Evolutionary conservation across 2,329 filamentous ascomycete species (phyloP).

Genomic region (Fusarium temperatum): DNA sequence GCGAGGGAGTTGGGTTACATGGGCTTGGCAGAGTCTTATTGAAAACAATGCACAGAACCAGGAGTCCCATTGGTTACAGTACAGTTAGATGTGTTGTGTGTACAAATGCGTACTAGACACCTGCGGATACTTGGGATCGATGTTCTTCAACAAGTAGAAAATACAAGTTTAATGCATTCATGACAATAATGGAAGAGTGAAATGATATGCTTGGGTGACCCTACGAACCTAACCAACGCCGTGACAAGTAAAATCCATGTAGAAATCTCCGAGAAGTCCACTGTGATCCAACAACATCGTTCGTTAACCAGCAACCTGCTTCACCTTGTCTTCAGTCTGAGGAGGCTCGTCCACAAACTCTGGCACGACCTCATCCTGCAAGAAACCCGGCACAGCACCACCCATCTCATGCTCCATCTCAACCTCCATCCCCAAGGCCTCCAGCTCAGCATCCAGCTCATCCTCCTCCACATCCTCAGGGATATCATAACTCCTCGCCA

Average conservation of each 20-base stretch:
- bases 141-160: not conserved
- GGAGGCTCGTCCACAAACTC: conserved; percentile 95
- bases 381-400: conserved; percentile 79
- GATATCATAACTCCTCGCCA: conserved; percentile 90
- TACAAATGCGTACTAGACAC: not conserved
- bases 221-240: conserved; percentile 40
- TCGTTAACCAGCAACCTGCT: conserved; percentile 75
- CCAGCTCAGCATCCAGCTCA: conserved; percentile 94
- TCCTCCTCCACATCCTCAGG: conserved; percentile 97
- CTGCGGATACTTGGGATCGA: not conserved
- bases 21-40: not conserved
- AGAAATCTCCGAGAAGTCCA: not conserved
- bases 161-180: not conserved
- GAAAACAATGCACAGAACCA: not conserved
- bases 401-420: conserved; percentile 79
- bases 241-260: not conserved
- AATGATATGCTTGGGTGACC: conserved; percentile 26
- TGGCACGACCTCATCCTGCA: conserved; percentile 86
- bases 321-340: conserved; percentile 75
- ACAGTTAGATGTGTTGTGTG: not conserved
- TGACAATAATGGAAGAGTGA: not conserved
- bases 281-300: not conserved
- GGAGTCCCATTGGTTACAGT: not conserved
- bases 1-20: conserved; percentile 34
- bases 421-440: conserved; percentile 93